phyloP scores from a whole-genome alignment of 2,329 filamentous ascomycete genomes.

The Beauveria sp. region DNA sequence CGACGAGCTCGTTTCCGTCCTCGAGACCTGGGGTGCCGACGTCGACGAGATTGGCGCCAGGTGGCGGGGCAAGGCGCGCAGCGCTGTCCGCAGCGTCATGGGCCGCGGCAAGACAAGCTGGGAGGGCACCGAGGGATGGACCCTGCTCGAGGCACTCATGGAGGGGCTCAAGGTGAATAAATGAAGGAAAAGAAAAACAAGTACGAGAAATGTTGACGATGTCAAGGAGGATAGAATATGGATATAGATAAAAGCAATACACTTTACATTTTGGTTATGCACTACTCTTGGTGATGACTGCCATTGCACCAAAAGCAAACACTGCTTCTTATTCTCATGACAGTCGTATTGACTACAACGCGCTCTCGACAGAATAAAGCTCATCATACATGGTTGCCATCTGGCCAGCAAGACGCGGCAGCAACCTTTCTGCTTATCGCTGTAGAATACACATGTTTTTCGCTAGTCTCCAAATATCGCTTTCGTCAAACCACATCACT shows the following conservation, averaged over 20 bases:
- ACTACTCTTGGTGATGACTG: too few species aligned
- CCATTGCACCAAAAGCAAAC: background rate
- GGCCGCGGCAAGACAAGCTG: conserved; percentile 73
- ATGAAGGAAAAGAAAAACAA: background rate
- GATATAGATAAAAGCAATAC: conserved; percentile 5
- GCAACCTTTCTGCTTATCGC: background rate
- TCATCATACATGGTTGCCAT: background rate
- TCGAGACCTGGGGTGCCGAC: conserved; percentile 68
- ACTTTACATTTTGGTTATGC: background rate
- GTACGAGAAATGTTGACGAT: background rate
- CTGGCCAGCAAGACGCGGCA: background rate
- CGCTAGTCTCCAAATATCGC: background rate
- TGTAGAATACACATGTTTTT: background rate
- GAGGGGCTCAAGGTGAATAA: conserved; percentile 41
- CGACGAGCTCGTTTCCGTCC: conserved; percentile 70
- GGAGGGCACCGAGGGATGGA: conserved; percentile 70
- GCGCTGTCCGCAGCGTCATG: conserved; percentile 74
- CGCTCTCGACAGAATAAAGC: background rate
- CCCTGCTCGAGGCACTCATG: conserved; percentile 47
- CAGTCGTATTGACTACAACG: background rate
- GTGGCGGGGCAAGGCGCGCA: conserved; percentile 86
- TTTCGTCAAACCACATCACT: conserved; percentile 1
- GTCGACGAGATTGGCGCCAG: conserved; percentile 62
- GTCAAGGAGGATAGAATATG: background rate
- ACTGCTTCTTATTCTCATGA: background rate